Base-by-base conservation (phyloP, 805 yeast genomes). In the Suhomyces vadensis region DNA sequence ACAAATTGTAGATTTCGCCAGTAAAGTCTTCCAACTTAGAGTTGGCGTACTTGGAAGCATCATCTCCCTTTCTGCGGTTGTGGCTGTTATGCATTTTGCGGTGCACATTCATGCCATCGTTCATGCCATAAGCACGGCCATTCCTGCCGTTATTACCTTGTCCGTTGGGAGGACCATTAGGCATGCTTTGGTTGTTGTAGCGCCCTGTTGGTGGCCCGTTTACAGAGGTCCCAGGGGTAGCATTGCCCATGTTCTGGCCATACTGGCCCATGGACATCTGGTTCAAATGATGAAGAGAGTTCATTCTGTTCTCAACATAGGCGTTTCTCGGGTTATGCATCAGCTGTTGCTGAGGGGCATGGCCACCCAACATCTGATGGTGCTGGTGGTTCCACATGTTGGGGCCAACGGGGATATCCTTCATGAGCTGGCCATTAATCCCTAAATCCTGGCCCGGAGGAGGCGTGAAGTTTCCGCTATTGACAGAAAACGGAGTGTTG, bases 1-100 rank as follows among this genome's bases (percentile, higher is more conserved):
- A 91, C 50, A 94, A 72, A 1, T 87, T 76, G 58, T 80, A 86
- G 42, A 92, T 84, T 46, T 82, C 83, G 37, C 89, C 89, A 13
- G 77, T 67, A 58, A 83, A 86, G 53, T 86, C 90, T 38, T 75
- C 80, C 49, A 86, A 66, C 38, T 77, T 73, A 14, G 90, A 86
- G 64, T 84, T 82, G 33, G 79, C 73, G 54, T 81, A 86, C 58
- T 79, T 81, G 5, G 87, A 68, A 2, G 87, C 86, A 57, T 85
- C 92, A 51, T 85, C 92, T 24, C 81, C 81, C 46, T 65, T 71
- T 43, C 74, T 55, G 26, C 72, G 54, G 43, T 51, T 51, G 40
- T 50, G 42, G 26, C 58, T 54, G 43, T 57, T 50, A 43, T 61
- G 73, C 54, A 69, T 56, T 55, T 75, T 74, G 48, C 79, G 67